phyloP scores from a whole-genome alignment of 1,284 basidiomycete genomes.

The Golubevia pallescens region DNA sequence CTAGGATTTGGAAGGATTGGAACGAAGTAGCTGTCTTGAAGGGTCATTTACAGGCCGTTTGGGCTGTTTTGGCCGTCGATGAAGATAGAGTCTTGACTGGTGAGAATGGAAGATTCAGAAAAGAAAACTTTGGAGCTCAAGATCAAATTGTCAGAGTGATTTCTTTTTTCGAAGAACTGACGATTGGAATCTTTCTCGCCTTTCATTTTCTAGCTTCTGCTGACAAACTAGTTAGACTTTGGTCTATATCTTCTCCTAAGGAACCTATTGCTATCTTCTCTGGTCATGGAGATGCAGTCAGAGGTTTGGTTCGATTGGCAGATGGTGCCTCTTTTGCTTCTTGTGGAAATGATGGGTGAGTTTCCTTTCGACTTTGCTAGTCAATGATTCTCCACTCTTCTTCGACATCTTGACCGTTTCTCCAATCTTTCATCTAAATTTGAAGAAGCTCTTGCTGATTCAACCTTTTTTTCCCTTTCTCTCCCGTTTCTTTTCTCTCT shows the following conservation, averaged over 20 bases:
- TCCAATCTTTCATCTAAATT: background rate
- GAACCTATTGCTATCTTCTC: constrained; percentile 70
- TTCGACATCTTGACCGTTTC: constrained; percentile 1
- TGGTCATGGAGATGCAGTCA: constrained; percentile 89
- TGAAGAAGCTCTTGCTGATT: constrained; percentile 7
- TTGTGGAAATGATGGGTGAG: constrained; percentile 89
- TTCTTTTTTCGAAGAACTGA: background rate
- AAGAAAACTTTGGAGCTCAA: constrained; percentile 2
- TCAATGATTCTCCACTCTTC: background rate
- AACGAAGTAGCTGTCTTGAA: constrained; percentile 76
- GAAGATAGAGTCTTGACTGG: constrained; percentile 79
- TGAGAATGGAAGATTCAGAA: constrained; percentile 52
- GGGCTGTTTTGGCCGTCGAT: constrained; percentile 86
- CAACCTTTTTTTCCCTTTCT: constrained; percentile 65
- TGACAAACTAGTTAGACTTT: constrained; percentile 90
- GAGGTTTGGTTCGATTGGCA: constrained; percentile 78
- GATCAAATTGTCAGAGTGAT: constrained; percentile 9
- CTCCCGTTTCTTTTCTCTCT: too few species aligned
- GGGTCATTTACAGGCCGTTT: constrained; percentile 89
- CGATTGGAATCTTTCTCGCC: background rate
- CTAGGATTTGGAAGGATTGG: constrained; percentile 85
- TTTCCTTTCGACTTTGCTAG: constrained; percentile 4
- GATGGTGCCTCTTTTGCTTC: constrained; percentile 87
- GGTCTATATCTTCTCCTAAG: constrained; percentile 65
- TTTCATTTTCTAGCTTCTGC: constrained; percentile 75